A percentile compares a stretch with the other conserved stretches of the same genome.
Conservation (phyloP, 208 protist species). For the Trichomonas tenax region DNA sequence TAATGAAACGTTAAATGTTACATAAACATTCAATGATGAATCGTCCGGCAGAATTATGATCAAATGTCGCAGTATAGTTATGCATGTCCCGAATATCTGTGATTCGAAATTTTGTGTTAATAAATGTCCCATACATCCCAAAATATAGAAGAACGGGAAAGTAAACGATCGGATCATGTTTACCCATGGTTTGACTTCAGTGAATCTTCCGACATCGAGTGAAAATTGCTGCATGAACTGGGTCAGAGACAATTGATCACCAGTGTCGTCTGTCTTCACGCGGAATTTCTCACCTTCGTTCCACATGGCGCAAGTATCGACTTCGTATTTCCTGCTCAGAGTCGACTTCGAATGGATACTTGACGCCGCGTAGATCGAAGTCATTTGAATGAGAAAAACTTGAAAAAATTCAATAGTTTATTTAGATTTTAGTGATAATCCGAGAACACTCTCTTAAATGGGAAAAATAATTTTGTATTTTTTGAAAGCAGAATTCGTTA, state of each 20-base stretch:
- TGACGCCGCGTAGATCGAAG: not conserved
- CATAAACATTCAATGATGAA: not conserved
- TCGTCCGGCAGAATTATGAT: not conserved
- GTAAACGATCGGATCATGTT: not conserved
- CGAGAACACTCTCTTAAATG: no score
- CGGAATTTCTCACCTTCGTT: not conserved
- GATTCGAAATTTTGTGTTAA: not conserved
- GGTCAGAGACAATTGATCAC: not conserved
- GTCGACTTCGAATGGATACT: slow-evolving; percentile 5
- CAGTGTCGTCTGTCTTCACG: not conserved
- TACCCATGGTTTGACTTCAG: not conserved
- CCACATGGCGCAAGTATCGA: not conserved
- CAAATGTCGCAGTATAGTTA: not conserved
- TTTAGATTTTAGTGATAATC: no score
- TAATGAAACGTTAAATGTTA: not conserved
- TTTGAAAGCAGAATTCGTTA: no score
- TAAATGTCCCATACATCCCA: not conserved
- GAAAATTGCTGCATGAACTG: not conserved
- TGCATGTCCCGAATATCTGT: not conserved
- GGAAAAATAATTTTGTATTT: no score
- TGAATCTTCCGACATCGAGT: not conserved
- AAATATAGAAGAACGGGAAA: not conserved
- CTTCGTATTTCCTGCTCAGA: not conserved
- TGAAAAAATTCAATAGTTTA: no score
- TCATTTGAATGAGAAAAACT: not conserved